Evolutionary conservation across 164 flowering plant species (phyloP), one percentile per base, ranked within the genome.

Genomic region (Pachysandra terminalis): DNA sequence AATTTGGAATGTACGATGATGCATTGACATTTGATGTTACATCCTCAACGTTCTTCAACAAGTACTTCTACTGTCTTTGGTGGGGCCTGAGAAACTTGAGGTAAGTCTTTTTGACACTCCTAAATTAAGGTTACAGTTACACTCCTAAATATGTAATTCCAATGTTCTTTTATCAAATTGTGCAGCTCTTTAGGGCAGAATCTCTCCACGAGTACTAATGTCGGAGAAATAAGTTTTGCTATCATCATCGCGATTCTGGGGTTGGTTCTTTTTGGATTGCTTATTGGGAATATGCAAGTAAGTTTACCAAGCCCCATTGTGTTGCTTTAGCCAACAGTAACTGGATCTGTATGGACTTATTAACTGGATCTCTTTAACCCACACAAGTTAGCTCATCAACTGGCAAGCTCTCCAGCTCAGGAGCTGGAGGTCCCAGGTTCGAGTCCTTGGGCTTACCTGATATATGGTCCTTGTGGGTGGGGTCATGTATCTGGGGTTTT

Each of bases 241-340:
- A 88, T 90, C 64, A 77, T 93, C 17, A 68, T 90, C 28, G 93
- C 97, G 0, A 84, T 84, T 49, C 79, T 96, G 53, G 99, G 99
- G 7, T 67, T 96, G 65, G 93, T 95, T 54, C 90, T 96, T 55
- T 91, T 96, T 60, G 98, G 84, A 25, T 72, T 93, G 81, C 90
- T 96, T 23, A 93, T 96, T 25, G 99, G 97, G 16, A 93, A 96
- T 73, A 89, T 93, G 97, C 97, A 95, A 72, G 99, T 95, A 66
- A 78, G 87, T 45, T 1, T 45, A 5, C 51, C 6, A 45, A 10
- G 14, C 10, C 51, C n/a, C n/a, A n/a, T n/a, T n/a, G n/a, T n/a
- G n/a, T n/a, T n/a, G n/a, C n/a, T n/a, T n/a, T n/a, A n/a, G n/a
- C n/a, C n/a, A n/a, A n/a, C n/a, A n/a, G n/a, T n/a, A n/a, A n/a